Evolutionary conservation across 352 stramenopile genomes (phyloP).

Genomic region (Pythium oligandrum): DNA sequence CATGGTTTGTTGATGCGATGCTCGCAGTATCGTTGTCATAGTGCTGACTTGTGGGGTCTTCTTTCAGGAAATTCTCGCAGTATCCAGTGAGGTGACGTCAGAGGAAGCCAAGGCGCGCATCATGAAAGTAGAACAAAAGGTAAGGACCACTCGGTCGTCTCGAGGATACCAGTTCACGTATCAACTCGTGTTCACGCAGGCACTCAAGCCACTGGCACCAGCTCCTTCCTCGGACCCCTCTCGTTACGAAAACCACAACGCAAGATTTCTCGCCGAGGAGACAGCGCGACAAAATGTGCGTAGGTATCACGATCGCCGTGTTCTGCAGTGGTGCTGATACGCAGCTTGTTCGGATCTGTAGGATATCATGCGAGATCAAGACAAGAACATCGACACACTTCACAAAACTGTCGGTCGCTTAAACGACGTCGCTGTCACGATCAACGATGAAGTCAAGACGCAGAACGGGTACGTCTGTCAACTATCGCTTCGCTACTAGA

Average conservation of each 20-base stretch:
- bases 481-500: neutral
- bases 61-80: constrained; percentile 47
- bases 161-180: too few relatives aligned
- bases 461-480: constrained; percentile 61
- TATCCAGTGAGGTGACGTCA: constrained; percentile 52
- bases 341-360: constrained; percentile 6
- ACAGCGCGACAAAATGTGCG: constrained; percentile 44
- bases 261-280: constrained; percentile 53
- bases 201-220: constrained; percentile 31
- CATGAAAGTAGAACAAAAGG: constrained; percentile 63
- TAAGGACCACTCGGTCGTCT: constrained; percentile 6
- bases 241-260: constrained; percentile 37
- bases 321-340: too few relatives aligned
- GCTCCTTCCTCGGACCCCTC: constrained; percentile 2
- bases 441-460: constrained; percentile 61
- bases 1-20: constrained; percentile 18
- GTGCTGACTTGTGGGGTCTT: neutral
- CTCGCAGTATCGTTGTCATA: neutral
- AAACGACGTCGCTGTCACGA: constrained; percentile 64
- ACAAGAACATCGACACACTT: constrained; percentile 54
- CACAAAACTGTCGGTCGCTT: constrained; percentile 46
- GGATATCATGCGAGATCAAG: constrained; percentile 72
- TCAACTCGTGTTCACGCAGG: constrained; percentile 14
- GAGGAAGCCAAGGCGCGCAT: constrained; percentile 52
- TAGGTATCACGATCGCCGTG: neutral